These are phyloP conservation scores for Trichoderma cornu-damae DNA, from an alignment of 2,329 filamentous ascomycete species.

Conservation along the genomic window DNA sequence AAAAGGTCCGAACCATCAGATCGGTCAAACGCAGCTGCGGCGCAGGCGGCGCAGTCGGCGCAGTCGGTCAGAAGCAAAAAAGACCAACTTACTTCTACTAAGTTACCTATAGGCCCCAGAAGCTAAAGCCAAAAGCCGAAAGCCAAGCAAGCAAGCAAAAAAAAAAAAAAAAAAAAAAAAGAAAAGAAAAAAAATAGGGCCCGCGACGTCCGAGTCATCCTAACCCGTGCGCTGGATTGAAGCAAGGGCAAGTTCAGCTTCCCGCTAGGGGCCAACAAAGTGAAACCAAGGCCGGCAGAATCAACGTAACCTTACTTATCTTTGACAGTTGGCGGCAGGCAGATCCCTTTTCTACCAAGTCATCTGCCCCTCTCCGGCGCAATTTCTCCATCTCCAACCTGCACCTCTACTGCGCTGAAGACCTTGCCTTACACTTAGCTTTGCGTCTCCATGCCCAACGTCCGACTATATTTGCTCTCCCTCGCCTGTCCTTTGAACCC, in stretches of 20 bases:
- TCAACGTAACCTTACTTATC: background rate
- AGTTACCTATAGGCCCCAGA: background rate
- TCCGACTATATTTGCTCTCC: background rate
- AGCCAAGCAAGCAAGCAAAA: background rate
- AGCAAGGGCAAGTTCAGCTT: constrained; percentile 12
- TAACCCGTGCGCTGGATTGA: background rate
- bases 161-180: background rate
- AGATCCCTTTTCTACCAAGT: background rate
- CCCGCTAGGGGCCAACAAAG: background rate
- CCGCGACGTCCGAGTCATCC: background rate
- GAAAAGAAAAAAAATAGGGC: background rate
- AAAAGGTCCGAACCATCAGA: too few relatives aligned
- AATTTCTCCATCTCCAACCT: background rate
- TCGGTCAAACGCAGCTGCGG: too few relatives aligned
- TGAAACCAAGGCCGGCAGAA: background rate
- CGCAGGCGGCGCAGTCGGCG: too few relatives aligned
- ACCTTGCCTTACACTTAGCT: background rate
- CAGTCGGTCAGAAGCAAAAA: too few relatives aligned
- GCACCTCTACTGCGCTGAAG: background rate
- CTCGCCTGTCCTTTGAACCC: background rate
- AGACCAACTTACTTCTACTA: too few relatives aligned
- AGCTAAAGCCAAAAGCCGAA: background rate
- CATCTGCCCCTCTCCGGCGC: background rate
- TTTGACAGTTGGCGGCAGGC: background rate
- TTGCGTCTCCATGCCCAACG: background rate